Evolutionary conservation across 257 asterid genomes (phyloP).

Genomic region (Solanum corneliomulleri): DNA sequence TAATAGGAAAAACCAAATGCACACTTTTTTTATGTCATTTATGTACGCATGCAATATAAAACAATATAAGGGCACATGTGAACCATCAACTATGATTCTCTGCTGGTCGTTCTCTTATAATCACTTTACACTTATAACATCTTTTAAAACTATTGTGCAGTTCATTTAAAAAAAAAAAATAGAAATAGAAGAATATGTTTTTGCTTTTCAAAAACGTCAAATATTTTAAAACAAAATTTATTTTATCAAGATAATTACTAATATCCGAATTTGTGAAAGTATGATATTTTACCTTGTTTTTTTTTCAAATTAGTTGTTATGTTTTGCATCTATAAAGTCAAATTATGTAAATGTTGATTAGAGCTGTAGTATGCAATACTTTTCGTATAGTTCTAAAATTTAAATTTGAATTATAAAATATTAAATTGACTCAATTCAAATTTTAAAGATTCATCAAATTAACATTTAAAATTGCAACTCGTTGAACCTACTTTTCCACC

Average conservation of each 20-base stretch:
- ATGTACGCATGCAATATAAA: background rate
- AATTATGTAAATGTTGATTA: background rate
- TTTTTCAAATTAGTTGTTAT: background rate
- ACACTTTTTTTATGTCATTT: background rate
- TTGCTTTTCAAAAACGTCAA: background rate
- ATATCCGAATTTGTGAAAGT: background rate
- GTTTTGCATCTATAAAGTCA: background rate
- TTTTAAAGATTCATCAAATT: background rate
- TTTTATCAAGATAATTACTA: background rate
- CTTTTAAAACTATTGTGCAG: background rate
- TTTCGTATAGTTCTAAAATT: too few species aligned
- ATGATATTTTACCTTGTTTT: too few species aligned
- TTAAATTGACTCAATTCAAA: background rate
- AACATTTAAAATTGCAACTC: background rate
- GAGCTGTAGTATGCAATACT: background rate
- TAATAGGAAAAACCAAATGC: background rate
- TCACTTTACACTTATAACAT: background rate
- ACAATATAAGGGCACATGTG: background rate
- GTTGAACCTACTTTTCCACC: background rate
- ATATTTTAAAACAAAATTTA: background rate
- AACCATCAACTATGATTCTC: background rate
- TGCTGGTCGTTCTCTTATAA: background rate
- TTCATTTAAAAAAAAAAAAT: too few species aligned
- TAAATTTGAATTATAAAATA: background rate
- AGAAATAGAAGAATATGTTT: background rate